phyloP scores from a whole-genome alignment of 768 basidiomycete genomes.

The Russula earlei region DNA sequence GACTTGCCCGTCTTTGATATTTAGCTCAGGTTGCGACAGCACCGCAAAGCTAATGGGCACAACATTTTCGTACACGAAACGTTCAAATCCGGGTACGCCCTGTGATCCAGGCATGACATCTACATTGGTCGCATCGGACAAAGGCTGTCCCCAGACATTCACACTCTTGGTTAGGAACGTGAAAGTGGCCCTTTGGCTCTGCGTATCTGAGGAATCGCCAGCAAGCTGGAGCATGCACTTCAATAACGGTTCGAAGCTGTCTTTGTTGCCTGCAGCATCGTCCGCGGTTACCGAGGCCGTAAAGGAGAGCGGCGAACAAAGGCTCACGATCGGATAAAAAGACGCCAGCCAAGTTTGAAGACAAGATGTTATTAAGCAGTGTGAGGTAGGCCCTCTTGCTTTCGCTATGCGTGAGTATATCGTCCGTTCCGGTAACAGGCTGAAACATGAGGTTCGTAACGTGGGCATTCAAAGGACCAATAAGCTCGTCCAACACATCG shows the following conservation, averaged over 20 bases:
- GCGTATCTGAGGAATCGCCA: conserved; percentile 65
- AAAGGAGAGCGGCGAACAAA: neutral
- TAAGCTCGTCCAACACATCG: conserved; percentile 80
- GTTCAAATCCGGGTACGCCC: conserved; percentile 80
- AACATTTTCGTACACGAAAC: conserved; percentile 80
- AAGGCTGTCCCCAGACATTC: conserved; percentile 55
- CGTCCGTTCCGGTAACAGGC: conserved; percentile 81
- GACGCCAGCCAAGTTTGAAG: conserved; percentile 69
- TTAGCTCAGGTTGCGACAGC: conserved; percentile 69
- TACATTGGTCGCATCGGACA: conserved; percentile 25
- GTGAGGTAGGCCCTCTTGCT: conserved; percentile 85
- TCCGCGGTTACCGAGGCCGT: neutral
- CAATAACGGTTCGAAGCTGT: conserved; percentile 62
- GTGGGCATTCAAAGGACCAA: conserved; percentile 78
- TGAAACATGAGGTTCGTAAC: conserved; percentile 72
- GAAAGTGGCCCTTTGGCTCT: conserved; percentile 71
- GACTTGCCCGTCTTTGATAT: conserved; percentile 82
- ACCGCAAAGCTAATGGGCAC: conserved; percentile 78
- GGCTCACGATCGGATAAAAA: conserved; percentile 79
- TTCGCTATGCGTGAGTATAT: conserved; percentile 62
- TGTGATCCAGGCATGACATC: conserved; percentile 20
- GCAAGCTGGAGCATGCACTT: conserved; percentile 64
- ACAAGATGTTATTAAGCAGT: conserved; percentile 73
- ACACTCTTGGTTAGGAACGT: conserved; percentile 66
- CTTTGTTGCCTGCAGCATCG: conserved; percentile 50